Evolutionary conservation across 2,329 filamentous ascomycete genomes (phyloP).

Genomic region (Talaromyces sp.): DNA sequence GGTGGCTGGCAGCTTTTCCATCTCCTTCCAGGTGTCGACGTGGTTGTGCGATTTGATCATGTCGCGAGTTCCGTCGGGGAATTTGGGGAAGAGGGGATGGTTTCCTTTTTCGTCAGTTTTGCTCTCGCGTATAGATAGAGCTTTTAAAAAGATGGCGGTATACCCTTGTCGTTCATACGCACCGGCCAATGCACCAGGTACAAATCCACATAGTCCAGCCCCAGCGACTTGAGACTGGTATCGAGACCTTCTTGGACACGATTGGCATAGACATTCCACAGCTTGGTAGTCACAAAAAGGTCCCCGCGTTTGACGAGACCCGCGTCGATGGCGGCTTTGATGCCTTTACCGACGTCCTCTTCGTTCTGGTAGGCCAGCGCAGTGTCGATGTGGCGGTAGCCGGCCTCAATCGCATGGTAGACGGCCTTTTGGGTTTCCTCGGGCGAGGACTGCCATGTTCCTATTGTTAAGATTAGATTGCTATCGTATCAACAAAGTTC

Average conservation of each 20-base stretch:
- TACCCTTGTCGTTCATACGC: constrained; percentile 44
- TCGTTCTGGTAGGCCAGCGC: constrained; percentile 20
- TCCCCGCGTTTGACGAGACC: constrained; percentile 59
- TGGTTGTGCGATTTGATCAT: constrained; percentile 64
- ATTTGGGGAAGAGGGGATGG: constrained; percentile 59
- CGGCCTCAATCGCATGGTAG: constrained; percentile 41
- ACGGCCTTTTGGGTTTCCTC: constrained; percentile 44
- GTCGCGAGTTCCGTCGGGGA: constrained; percentile 67
- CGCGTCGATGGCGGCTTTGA: constrained; percentile 50
- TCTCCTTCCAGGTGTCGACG: constrained; percentile 45
- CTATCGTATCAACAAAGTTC: too few species aligned
- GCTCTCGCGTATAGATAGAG: constrained; percentile 19
- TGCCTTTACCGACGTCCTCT: constrained; percentile 52
- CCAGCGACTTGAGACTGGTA: constrained; percentile 56
- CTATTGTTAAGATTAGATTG: too few species aligned
- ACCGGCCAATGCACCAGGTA: constrained; percentile 65
- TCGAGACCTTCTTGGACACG: constrained; percentile 57
- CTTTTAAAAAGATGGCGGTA: constrained; percentile 36
- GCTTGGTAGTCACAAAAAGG: constrained; percentile 61
- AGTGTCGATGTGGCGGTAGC: constrained; percentile 52
- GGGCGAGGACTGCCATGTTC: constrained; percentile 45
- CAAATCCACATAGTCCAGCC: constrained; percentile 62
- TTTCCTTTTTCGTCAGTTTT: constrained; percentile 31
- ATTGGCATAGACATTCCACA: constrained; percentile 60
- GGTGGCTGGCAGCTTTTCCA: constrained; percentile 37